Evolutionary conservation across 2,329 filamentous ascomycete genomes (phyloP), one percentile per base, ranked within the genome.

Genomic region (Aspergillus calidoustus): DNA sequence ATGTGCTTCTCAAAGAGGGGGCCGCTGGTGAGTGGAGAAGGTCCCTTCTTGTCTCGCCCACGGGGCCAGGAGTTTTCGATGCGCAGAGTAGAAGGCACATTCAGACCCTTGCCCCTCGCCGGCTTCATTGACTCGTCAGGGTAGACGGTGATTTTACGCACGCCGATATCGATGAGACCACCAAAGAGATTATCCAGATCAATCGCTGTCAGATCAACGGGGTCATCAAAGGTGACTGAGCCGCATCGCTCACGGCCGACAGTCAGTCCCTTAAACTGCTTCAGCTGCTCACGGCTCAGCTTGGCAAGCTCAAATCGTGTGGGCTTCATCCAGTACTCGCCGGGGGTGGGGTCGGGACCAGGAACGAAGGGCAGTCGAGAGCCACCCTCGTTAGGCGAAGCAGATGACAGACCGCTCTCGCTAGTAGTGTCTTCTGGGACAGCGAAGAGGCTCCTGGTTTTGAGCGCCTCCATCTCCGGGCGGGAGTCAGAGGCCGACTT

Each of bases 31-130:
- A 88, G 85, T 61, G 79, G 76, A 74, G 86, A 72, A 69, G 70
- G 83, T 51, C 81, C 80, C 66, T 82, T 83, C 74, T 86, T 87
- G 66, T 88, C 85, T 57, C 82, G 80, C 73, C 85, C 85, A 60
- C 94, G 90, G 31, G 95, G 95, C 89, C 92, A 98, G 0, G 93
- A 97, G 73, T 98, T 94, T 74, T 95, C 89, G 11, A 99, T 85
- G n/a, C 86, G 87, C 66, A 99, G 93, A 43, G 86, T 88, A 0
- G 95, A 92, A 3, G 93, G 93, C 7, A 97, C 92, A 71, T 99
- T 99, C 66, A 99, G 84, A 6, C 92, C 94, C 72, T 93, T 92
- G 61, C 96, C 95, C 61, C 89, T 84, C 0, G 90, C 85, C 17
- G 95, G 93, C 79, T 97, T 99, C 73, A 88, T 88, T 5, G 85